Conservation (phyloP, 805 yeast species). For the Geotrichum ghanense region DNA sequence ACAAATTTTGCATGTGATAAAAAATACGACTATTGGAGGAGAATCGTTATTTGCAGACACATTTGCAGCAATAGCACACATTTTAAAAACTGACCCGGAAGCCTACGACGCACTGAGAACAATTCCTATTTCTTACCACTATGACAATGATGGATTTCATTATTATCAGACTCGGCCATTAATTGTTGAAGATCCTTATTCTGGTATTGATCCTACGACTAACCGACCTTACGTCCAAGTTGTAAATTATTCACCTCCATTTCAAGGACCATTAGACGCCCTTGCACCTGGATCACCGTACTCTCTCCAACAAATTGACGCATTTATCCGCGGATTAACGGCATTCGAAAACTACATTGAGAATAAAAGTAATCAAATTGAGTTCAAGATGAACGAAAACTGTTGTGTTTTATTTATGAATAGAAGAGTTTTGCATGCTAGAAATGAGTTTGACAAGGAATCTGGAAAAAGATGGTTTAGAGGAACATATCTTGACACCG, state of each 20-base stretch:
- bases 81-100: slow-evolving; percentile 44
- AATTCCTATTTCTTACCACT: slow-evolving; percentile 61
- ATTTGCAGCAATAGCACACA: slow-evolving; percentile 47
- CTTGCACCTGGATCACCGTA: slow-evolving; percentile 26
- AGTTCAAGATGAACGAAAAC: slow-evolving; percentile 43
- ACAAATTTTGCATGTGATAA: slow-evolving; percentile 49
- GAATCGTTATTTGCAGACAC: slow-evolving; percentile 62
- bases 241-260: slow-evolving; percentile 71
- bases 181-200: slow-evolving; percentile 41
- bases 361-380: slow-evolving; percentile 41
- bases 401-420: slow-evolving; percentile 61
- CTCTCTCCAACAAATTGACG: slow-evolving; percentile 33
- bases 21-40: slow-evolving; percentile 43
- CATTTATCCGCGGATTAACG: slow-evolving; percentile 46
- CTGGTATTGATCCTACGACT: slow-evolving; percentile 21
- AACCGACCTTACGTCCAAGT: slow-evolving; percentile 34
- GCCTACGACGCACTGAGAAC: slow-evolving; percentile 52
- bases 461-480: slow-evolving; percentile 55
- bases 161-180: slow-evolving; percentile 54
- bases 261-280: slow-evolving; percentile 63
- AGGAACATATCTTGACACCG: slow-evolving; percentile 68
- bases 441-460: slow-evolving; percentile 36
- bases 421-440: slow-evolving; percentile 58
- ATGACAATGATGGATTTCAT: slow-evolving; percentile 47
- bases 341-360: slow-evolving; percentile 50